Conservation (phyloP, 2,329 filamentous ascomycete genomes). For the Nemania sp. region DNA sequence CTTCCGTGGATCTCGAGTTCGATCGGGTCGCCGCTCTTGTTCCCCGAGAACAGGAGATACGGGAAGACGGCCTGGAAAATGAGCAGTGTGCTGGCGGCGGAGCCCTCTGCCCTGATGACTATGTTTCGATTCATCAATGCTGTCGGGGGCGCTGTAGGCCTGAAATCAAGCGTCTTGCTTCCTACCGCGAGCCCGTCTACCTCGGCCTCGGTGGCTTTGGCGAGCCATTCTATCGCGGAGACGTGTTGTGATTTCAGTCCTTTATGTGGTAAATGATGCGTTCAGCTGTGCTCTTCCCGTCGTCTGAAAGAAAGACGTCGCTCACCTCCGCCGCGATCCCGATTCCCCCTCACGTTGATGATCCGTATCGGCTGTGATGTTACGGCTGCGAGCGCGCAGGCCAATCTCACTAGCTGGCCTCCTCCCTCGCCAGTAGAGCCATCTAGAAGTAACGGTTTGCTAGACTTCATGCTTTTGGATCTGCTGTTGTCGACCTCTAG, state of each 20-base stretch:
- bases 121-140: constrained; percentile 50
- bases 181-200: constrained; percentile 57
- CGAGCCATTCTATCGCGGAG: constrained; percentile 58
- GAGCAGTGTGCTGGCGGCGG: constrained; percentile 59
- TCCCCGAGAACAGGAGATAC: constrained; percentile 60
- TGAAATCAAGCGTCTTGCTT: constrained; percentile 54
- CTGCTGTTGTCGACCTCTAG: too few species aligned
- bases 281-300: constrained; percentile 1
- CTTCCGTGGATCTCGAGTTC: constrained; percentile 59
- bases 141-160: constrained; percentile 47
- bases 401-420: constrained; percentile 63
- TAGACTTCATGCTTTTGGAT: constrained; percentile 15
- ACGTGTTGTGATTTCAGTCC: constrained; percentile 67
- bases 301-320: constrained; percentile 20
- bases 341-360: constrained; percentile 59
- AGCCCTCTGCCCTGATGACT: constrained; percentile 53
- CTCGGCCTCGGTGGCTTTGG: constrained; percentile 55
- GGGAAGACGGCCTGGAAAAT: constrained; percentile 66
- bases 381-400: constrained; percentile 60
- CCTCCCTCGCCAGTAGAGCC: constrained; percentile 65
- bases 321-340: constrained; percentile 44
- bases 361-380: constrained; percentile 59
- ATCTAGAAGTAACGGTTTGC: constrained; percentile 51
- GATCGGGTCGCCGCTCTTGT: constrained; percentile 49
- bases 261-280: constrained; percentile 32